Evolutionary conservation across 805 yeast genomes (phyloP), one percentile per base, ranked within the genome.

Genomic region (Hanseniaspora meyeri): DNA sequence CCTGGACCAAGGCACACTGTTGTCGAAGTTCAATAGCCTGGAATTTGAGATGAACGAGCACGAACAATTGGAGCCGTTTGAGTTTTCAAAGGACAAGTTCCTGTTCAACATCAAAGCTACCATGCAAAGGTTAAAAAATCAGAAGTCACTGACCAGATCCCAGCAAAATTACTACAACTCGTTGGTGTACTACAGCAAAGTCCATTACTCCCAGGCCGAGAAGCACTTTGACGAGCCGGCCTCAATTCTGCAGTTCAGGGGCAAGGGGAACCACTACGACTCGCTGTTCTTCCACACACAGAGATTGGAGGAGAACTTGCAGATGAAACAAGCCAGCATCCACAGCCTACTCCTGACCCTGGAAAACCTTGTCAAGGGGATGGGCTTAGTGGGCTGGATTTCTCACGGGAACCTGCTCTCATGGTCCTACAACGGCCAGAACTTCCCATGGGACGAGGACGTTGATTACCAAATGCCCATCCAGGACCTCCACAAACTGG

Each of bases 401-500:
- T 83, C 84, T 0, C 86, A 82, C 64, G 88, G 88, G 1, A 70
- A 84, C 0, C 68, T 82, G 58, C 70, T 81, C 34, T 79, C 83
- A 10, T 81, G 84, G 78, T 71, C 78, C 59, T 80, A 85, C 77
- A 80, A 80, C 63, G 86, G 87, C 0, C 60, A 77, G 55, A 68
- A 72, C 10, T 74, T 82, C 65, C 85, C 85, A 0, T 82, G 86
- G 86, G 88, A 82, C 64, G 72, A 74, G 55, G 88, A 82, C 65
- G 68, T 79, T 49, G 88, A 82, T 68, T 80, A 81, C 20, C 84
- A 82, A 61, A 75, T 82, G 72, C 78, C 87, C 1, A 70, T 77
- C 57, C 64, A 59, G 14, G 76, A 78, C 43, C 64, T 81, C 57
- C 70, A 73, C 59, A 65, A 64, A 48, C 62, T 81, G 43, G 79